Base-by-base conservation (phyloP, 257 asterid species). In the Gentiana macrophylla region DNA sequence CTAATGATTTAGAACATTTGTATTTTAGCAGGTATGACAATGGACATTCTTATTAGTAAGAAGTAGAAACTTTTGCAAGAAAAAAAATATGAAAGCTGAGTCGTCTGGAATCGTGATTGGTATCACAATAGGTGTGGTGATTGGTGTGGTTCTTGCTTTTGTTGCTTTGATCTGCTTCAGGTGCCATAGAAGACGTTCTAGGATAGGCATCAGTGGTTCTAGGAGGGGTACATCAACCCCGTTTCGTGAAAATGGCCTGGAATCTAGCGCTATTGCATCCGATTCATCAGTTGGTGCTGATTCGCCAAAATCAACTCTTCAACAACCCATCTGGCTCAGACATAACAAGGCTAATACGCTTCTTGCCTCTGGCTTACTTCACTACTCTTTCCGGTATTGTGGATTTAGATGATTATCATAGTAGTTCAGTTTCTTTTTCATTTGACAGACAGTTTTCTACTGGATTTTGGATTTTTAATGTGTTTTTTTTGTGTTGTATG, bases 271-370 rank as follows among this genome's bases (percentile, higher is more conserved):
- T 1, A 64, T 70, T 7, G 53, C 86, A 67, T 86, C 98, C 1
- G 96, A 90, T 68, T 82, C 98, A 4, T 86, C 95, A 0, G 32
- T 84, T n/a, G 96, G 94, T 68, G 77, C 89, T 0, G 96, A 90
- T 61, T 84, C 98, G 2, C 83, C 94, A 0, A 78, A 65, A 74
- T 76, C 94, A 2, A 67, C 64, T 12, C 59, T 66, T 45, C 85
- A 67, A 48, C 74, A 66, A 63, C 69, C 84, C 1, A 51, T 67
- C 65, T 77, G 89, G 94, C 59, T 76, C 32, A 82, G 92, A 59
- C 66, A 66, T 65, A 82, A 72, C 78, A 84, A 73, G 78, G 68
- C 90, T 50, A 77, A 72, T 60, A 64, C 76, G 55, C 66, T 79
- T 61, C 63, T 94, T 61, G 94, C 96, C 45, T 79, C 96, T 9